Evolutionary conservation across 1,284 basidiomycete species (phyloP).

Genomic region (Volvariella surrecta): DNA sequence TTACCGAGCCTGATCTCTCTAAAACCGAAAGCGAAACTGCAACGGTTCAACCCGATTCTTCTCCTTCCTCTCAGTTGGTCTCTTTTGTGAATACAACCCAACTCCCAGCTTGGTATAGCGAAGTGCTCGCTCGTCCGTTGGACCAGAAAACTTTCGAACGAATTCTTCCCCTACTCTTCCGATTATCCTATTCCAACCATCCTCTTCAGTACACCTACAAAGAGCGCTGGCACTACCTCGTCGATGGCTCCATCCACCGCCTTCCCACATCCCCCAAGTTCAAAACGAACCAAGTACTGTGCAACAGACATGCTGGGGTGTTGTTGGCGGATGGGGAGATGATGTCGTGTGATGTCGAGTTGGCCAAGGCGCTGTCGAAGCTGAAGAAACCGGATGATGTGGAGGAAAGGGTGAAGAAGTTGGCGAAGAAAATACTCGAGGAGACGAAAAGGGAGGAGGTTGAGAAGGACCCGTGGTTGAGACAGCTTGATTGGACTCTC

Average conservation of each 20-base stretch:
- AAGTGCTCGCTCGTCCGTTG: slow-evolving; percentile 41
- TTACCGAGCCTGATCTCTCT: slow-evolving; percentile 4
- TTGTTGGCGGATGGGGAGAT: slow-evolving; percentile 31
- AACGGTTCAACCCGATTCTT: slow-evolving; percentile 2
- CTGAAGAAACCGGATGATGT: slow-evolving; percentile 26
- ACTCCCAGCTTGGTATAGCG: slow-evolving; percentile 70
- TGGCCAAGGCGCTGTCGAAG: slow-evolving; percentile 33
- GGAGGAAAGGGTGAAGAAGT: slow-evolving; percentile 21
- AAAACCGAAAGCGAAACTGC: slow-evolving; percentile 12
- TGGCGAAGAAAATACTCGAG: slow-evolving; percentile 28
- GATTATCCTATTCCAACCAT: slow-evolving; percentile 62
- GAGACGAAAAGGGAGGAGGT: slow-evolving; percentile 15
- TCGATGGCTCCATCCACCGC: slow-evolving; percentile 25
- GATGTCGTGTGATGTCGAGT: slow-evolving; percentile 24
- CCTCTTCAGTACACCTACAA: slow-evolving; percentile 58
- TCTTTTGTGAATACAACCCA: slow-evolving; percentile 1
- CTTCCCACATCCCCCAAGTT: slow-evolving; percentile 27
- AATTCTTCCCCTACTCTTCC: slow-evolving; percentile 74
- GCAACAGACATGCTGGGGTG: slow-evolving; percentile 31
- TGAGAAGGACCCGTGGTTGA: slow-evolving; percentile 46
- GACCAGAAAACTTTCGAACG: slow-evolving; percentile 52
- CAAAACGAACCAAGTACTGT: slow-evolving; percentile 35
- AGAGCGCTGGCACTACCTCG: slow-evolving; percentile 34
- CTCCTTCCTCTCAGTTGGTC: not conserved
- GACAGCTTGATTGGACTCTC: slow-evolving; percentile 60